These are phyloP conservation scores for Elsinoe fawcettii DNA, from an alignment of 2,329 filamentous ascomycete species.

Conservation along the genomic window DNA sequence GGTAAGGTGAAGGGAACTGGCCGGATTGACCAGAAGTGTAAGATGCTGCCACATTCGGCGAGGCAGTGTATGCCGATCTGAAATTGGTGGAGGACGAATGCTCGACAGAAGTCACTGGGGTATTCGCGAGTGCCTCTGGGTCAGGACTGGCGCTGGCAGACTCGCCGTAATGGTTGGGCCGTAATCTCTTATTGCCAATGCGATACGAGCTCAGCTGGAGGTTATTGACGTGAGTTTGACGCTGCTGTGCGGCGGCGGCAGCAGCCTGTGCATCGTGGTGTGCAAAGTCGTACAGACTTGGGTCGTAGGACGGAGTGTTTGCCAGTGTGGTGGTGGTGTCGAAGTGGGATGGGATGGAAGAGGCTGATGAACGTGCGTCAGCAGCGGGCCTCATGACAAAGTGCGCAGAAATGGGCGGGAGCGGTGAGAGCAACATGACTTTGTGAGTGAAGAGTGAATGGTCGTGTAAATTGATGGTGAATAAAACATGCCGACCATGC, in stretches of 20 bases:
- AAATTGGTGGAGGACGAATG: background rate
- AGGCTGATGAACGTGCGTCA: constrained; percentile 10
- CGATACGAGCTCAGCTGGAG: constrained; percentile 10
- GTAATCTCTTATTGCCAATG: constrained; percentile 4
- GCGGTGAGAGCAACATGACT: constrained; percentile 11
- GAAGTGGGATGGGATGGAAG: constrained; percentile 7
- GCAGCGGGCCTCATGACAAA: constrained; percentile 11
- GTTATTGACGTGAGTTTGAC: background rate
- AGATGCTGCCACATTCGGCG: constrained; percentile 3
- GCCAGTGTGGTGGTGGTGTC: constrained; percentile 2
- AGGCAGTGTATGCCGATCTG: background rate
- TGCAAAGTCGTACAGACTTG: constrained; percentile 13
- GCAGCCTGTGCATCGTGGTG: constrained; percentile 9
- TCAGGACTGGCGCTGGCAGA: background rate
- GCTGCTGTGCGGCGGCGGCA: constrained; percentile 1
- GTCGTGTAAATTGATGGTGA: background rate
- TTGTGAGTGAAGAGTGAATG: background rate
- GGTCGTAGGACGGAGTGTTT: background rate
- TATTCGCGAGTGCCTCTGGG: background rate
- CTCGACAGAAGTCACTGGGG: constrained; percentile 4
- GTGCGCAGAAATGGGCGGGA: constrained; percentile 10
- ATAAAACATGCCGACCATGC: background rate
- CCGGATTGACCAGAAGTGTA: constrained; percentile 2
- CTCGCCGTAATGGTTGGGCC: constrained; percentile 10
- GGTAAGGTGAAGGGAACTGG: constrained; percentile 3